These are phyloP conservation scores for Pecoramyces ruminantium DNA, from an alignment of 192 early-diverging fungal species.

Conservation along the genomic window DNA sequence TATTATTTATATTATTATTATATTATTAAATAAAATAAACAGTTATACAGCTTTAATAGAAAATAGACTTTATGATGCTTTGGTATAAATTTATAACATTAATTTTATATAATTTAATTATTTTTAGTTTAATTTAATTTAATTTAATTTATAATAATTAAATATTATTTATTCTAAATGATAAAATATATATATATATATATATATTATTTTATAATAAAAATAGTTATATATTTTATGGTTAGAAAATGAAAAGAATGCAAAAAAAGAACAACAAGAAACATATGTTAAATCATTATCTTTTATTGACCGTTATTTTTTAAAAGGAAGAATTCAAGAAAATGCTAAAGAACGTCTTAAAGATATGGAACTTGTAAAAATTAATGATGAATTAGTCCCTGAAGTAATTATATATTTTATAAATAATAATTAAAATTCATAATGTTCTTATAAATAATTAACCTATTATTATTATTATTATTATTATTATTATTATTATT, in stretches of 20 bases:
- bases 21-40: too few relatives aligned
- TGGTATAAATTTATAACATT: conserved; percentile 25
- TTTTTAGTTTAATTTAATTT: too few relatives aligned
- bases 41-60: conserved; percentile 60
- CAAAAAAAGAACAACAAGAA: conserved; percentile 44
- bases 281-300: conserved; percentile 50
- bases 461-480: too few relatives aligned
- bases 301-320: conserved; percentile 44
- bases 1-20: background rate
- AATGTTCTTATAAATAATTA: too few relatives aligned
- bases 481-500: too few relatives aligned
- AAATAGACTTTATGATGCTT: conserved; percentile 54
- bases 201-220: too few relatives aligned
- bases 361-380: conserved; percentile 15
- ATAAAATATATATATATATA: too few relatives aligned
- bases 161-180: too few relatives aligned
- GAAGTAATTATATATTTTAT: too few relatives aligned
- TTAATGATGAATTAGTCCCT: background rate
- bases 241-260: conserved; percentile 64
- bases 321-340: conserved; percentile 57
- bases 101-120: too few relatives aligned
- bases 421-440: too few relatives aligned
- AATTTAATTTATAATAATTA: too few relatives aligned
- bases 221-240: conserved; percentile 60
- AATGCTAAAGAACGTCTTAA: conserved; percentile 46